Evolutionary conservation across 164 flowering plant species (phyloP).

Genomic region (Liriodendron chinense): DNA sequence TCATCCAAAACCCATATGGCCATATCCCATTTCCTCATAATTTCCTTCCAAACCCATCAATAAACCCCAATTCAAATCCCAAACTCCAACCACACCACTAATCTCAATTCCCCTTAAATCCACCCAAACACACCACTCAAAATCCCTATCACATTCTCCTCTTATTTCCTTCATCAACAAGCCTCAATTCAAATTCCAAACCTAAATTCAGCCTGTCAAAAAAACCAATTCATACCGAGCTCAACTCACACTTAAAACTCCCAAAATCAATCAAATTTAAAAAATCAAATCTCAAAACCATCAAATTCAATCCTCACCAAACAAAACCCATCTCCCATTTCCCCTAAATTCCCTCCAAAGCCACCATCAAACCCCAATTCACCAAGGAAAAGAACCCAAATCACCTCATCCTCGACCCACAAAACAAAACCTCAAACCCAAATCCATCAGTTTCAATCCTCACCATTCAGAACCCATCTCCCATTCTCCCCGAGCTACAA

Average conservation of each 20-base stretch:
- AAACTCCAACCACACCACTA: neutral
- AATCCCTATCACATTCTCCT: neutral
- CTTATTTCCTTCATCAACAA: neutral
- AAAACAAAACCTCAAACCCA: neutral
- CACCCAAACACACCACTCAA: neutral
- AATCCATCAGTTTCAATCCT: neutral
- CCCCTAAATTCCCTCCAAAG: no score
- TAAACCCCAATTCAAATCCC: neutral
- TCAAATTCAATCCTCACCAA: neutral
- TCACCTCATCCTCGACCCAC: no score
- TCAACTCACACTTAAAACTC: neutral
- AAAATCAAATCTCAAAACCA: neutral
- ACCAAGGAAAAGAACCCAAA: no score
- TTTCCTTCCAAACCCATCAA: no score
- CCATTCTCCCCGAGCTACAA: neutral
- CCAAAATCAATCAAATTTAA: neutral
- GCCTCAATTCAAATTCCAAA: neutral
- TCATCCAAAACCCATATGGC: no score
- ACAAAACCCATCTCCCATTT: no score
- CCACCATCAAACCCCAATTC: no score
- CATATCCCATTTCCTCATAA: no score
- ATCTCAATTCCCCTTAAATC: neutral
- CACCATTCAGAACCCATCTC: neutral
- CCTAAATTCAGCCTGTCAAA: neutral
- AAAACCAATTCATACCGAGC: neutral